Evolutionary conservation across 83 land plant genomes (phyloP), one percentile per base, ranked within the genome.

Genomic region (Larix sibirica): DNA sequence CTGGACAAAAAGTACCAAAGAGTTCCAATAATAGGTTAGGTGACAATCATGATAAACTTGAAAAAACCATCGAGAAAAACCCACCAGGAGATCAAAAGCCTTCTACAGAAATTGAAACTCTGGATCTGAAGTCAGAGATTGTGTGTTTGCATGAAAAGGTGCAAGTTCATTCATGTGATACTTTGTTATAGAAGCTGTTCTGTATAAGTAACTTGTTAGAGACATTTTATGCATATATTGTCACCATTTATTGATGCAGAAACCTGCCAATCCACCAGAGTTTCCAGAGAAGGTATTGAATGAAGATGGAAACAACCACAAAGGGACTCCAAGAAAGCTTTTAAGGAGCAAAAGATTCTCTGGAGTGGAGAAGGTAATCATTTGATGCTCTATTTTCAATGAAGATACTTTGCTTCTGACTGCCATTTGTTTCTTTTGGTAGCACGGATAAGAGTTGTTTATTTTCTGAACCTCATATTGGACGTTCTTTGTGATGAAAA

Each of bases 281-380:
- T 50, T 74, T 17, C 83, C 59, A 82, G 42, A 65, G 65, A 74
- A 28, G 21, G 47, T 6, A 20, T 10, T 61, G 65, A n/a, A 9
- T 36, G 67, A 23, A 63, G 44, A 83, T 62, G 60, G 56, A 24
- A 84, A 84, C 26, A 44, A 81, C 28, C 26, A 78, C 4, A 33
- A 10, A 16, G 81, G 81, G 47, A 58, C 84, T 50, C 26, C 12
- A 44, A 85, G 78, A 73, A 90, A 86, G 77, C 77, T 79, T 31
- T 70, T 70, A 20, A 90, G 85, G 61, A 82, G 86, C 66, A 88
- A 81, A 85, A 90, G 88, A 28, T 56, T 85, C 77, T 79, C 86
- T 1, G 85, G 86, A 69, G 79, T 90, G 56, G 85, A 79, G 79
- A 87, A 90, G 92, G 94, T 92, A 21, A 75, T 73, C 42, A 23